These are phyloP conservation scores for Citrullus colocynthis DNA, from an alignment of 306 rosid genomes.

Conservation along the genomic window DNA sequence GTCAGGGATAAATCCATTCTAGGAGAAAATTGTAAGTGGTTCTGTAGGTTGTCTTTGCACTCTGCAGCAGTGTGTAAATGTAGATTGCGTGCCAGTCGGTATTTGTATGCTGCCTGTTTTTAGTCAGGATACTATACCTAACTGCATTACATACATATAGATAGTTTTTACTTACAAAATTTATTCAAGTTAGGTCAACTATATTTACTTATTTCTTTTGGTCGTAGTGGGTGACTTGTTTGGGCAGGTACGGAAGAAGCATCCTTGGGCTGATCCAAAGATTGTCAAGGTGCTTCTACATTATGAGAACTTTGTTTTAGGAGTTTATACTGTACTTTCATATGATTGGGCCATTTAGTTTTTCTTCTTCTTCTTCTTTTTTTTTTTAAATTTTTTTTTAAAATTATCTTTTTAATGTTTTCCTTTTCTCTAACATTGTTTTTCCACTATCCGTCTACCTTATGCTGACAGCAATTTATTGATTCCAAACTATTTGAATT, in stretches of 20 bases:
- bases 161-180: neutral
- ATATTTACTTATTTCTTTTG: neutral
- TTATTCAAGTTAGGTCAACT: neutral
- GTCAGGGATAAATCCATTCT: neutral
- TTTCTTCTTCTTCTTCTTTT: too few species aligned
- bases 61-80: neutral
- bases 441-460: neutral
- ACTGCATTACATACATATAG: neutral
- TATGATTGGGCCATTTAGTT: neutral
- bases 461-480: conserved; percentile 39
- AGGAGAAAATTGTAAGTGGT: neutral
- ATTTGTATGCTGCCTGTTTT: neutral
- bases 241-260: conserved; percentile 71
- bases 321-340: neutral
- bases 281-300: conserved; percentile 55
- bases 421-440: neutral
- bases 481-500: conserved; percentile 63
- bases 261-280: conserved; percentile 97
- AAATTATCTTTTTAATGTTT: too few species aligned
- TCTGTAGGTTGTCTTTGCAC: neutral
- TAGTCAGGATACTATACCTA: neutral
- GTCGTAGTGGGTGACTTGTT: conserved; percentile 76
- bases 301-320: neutral
- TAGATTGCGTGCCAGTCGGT: neutral
- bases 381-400: too few species aligned